Evolutionary conservation across 2,329 filamentous ascomycete species (phyloP).

Genomic region (Apiospora malaysiana): DNA sequence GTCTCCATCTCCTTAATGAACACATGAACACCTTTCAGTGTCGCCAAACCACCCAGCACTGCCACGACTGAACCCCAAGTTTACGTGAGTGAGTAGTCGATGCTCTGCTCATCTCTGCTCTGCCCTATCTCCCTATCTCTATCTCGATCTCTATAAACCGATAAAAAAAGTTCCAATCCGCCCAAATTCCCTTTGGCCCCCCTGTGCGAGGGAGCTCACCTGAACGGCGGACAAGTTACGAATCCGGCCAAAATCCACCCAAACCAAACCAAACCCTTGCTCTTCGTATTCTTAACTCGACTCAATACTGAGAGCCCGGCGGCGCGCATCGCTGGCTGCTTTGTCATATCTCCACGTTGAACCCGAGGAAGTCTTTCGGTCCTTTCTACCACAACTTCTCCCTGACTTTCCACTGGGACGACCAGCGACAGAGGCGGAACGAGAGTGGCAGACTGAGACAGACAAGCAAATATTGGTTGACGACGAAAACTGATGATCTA

Average conservation of each 20-base stretch:
- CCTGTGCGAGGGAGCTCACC: slow-evolving; percentile 2
- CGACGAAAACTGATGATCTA: slow-evolving; percentile 15
- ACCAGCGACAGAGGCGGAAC: not conserved
- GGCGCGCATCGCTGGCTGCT: not conserved
- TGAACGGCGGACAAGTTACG: slow-evolving; percentile 11
- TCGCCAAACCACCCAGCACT: not conserved
- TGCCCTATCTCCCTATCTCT: too few species aligned
- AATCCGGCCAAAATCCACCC: slow-evolving; percentile 16
- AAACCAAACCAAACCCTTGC: slow-evolving; percentile 18
- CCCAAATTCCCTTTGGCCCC: not conserved
- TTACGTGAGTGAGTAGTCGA: not conserved
- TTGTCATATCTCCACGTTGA: slow-evolving; percentile 12
- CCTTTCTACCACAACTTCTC: not conserved
- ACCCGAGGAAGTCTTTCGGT: not conserved
- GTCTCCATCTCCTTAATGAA: not conserved
- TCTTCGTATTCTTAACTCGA: slow-evolving; percentile 7
- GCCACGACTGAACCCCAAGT: not conserved
- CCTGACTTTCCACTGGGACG: not conserved
- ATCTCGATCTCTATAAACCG: not conserved
- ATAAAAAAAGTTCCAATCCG: not conserved
- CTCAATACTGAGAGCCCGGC: not conserved
- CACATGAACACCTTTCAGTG: not conserved
- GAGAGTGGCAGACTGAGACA: not conserved
- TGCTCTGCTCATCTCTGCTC: not conserved
- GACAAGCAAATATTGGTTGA: not conserved